Percentiles rank a stretch among this genome's conserved stretches.
Evolutionary conservation across 257 asterid genomes (phyloP).

Genomic region (Solanum acaule): DNA sequence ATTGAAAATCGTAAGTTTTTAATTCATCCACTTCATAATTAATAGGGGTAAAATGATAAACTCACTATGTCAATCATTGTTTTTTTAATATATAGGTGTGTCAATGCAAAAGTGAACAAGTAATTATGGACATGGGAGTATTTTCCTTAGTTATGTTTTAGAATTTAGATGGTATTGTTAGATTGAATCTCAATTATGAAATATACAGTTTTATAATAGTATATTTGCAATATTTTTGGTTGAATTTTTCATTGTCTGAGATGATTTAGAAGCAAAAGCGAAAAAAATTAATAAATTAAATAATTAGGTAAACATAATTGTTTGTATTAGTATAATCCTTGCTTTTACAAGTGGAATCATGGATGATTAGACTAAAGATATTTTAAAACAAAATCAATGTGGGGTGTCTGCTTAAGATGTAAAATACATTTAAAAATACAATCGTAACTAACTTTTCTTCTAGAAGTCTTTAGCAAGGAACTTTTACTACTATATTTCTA

Average conservation of each 20-base stretch:
- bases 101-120: too few species aligned
- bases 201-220: too few species aligned
- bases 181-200: too few species aligned
- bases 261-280: neutral
- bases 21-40: too few species aligned
- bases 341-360: neutral
- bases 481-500: neutral
- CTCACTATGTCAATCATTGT: too few species aligned
- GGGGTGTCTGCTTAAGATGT: neutral
- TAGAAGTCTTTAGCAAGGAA: neutral
- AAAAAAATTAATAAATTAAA: neutral
- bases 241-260: neutral
- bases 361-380: neutral
- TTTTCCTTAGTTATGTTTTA: neutral
- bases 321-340: neutral
- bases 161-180: too few species aligned
- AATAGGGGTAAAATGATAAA: too few species aligned
- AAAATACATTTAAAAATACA: neutral
- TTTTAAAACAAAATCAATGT: neutral
- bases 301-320: neutral
- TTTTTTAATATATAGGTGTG: too few species aligned
- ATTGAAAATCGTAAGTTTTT: too few species aligned
- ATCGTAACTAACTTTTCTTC: neutral
- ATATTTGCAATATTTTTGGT: neutral
- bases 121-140: too few species aligned